Base-by-base conservation (phyloP, 306 rosid genomes). In the Cucumis cinereus region DNA sequence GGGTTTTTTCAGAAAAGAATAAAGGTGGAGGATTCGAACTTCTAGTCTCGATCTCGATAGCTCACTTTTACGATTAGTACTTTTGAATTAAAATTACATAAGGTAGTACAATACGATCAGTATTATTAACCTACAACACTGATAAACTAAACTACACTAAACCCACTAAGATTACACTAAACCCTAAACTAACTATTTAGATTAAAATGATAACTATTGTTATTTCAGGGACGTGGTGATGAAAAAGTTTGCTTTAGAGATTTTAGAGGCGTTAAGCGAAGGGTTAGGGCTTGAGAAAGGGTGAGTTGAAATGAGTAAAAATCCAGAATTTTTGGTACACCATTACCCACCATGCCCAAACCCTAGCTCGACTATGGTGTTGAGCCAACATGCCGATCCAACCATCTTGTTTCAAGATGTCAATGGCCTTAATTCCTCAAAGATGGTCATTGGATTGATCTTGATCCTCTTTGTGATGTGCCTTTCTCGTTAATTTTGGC, bases 281-380 rank as follows among this genome's bases (percentile, higher is more conserved):
- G 96, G 92, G 2, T 77, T 92, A 74, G 91, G 93, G 68, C 60
- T 90, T 1, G 49, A 40, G 8, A 40, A 20, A 6, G 78, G 38
- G n/a, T 83, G 17, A 17, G 87, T 83, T 13, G 86, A 61, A 62
- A 82, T 85, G 0, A 57, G 80, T 76, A 82, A 81, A 43, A 78
- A 61, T 75, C 86, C 91, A 49, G 5, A 24, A 2, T 0, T 92
- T 7, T 2, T 79, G 38, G 74, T 9, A 35, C 86, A 88, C 82
- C 90, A 92, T 76, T 90, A 86, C 59, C 96, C 93, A 15, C 87
- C 92, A 2, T 92, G 98, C 59, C 96, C 96, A 8, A 83, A 92
- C 15, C 93, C 96, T 68, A 84, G 88, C 72, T 77, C 90, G 71
- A 85, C 98, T 19, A 41, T 92, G 76, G 98, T 91, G 12, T 0